Evolutionary conservation across 441 rosid genomes (phyloP), one percentile per base, ranked within the genome.

Genomic region (Flueggea neowawraea): DNA sequence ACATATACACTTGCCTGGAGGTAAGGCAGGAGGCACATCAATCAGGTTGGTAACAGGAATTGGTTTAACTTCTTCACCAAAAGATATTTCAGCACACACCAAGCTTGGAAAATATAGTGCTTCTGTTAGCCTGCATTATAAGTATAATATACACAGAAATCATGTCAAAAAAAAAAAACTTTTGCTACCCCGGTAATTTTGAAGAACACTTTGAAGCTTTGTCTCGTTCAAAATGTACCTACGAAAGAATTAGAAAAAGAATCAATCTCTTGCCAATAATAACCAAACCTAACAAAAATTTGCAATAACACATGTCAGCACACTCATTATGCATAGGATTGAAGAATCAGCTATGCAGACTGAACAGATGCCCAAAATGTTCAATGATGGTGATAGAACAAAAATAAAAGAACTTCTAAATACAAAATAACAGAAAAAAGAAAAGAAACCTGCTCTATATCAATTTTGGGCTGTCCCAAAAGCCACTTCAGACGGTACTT

Each of bases 11-110:
- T 77, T 78, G 71, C 97, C 95, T 75, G 83, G 73, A 9, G 92
- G 89, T 22, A 85, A 52, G 73, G 77, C 69, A 13, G 93, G 87
- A 63, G 85, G 88, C 57, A 86, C 87, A 79, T 90, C 95, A 73
- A 86, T 86, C 69, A 84, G 76, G 73, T 90, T 90, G 54, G 95
- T 90, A 61, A 95, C 97, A 54, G 95, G 93, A 66, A 88, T 82
- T n/a, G 80, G 83, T 56, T 75, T 64, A 60, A 73, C 59, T 72
- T 88, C 97, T 66, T 64, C 77, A 53, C 93, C 95, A 10, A 71
- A 80, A 55, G 77, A 67, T 54, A 90, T 80, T 78, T 90, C 97
- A 69, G 82, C 81, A 10, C 90, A 86, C 55, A 78, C 90, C 93
- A 90, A 76, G 65, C 97, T 90, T 36, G 41, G 41, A 36, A 36